These are phyloP conservation scores for Oryza meridionalis DNA, from an alignment of 176 grass and related monocot species.

Conservation along the genomic window DNA sequence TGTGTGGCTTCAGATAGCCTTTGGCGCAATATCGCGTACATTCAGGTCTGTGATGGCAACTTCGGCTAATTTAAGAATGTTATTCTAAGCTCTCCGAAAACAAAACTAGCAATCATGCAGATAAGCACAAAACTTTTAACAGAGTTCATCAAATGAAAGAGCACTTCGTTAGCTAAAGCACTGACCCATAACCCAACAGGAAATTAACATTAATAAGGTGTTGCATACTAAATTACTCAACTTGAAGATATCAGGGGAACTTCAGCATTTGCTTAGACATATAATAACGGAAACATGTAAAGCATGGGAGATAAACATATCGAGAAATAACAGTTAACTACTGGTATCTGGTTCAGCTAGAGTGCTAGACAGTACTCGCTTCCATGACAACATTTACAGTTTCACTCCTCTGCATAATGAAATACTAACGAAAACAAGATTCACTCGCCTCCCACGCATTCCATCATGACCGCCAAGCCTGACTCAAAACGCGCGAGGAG, in stretches of 20 bases:
- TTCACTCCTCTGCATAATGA: background rate
- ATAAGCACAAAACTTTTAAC: background rate
- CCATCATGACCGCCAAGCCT: background rate
- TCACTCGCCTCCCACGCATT: background rate
- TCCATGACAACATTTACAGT: background rate
- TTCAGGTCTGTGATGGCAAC: background rate
- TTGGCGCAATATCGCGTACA: background rate
- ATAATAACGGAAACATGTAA: background rate
- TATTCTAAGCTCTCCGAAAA: background rate
- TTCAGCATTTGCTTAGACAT: background rate
- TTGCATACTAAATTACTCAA: background rate
- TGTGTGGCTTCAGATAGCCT: background rate
- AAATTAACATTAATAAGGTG: background rate
- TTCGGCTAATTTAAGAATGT: constrained; percentile 10
- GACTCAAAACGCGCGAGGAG: background rate
- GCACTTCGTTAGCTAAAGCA: background rate
- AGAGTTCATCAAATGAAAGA: background rate
- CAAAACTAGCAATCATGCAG: background rate
- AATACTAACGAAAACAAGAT: background rate
- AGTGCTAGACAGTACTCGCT: background rate
- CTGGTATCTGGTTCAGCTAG: background rate
- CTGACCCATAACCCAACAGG: background rate
- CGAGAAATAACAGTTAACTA: background rate
- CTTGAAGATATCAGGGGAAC: background rate
- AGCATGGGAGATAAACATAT: background rate